Evolutionary conservation across 2,329 filamentous ascomycete species (phyloP), one percentile per base, ranked within the genome.

Genomic region (Biscogniauxia marginata): DNA sequence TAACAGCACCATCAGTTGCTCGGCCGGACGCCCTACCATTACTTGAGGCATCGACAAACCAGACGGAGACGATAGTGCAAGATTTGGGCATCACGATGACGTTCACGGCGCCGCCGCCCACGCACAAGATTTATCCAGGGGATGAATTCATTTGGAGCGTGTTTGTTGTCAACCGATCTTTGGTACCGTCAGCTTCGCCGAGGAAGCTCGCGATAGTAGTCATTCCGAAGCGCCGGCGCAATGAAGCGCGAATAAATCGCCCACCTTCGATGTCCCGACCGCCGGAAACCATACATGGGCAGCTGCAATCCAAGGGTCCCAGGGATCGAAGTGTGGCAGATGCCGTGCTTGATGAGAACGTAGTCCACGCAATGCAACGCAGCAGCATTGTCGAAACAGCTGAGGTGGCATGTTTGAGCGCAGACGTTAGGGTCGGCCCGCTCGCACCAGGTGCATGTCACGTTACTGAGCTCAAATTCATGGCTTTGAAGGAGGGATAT

Each of bases 51-150:
- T 73, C 81, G 54, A 76, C 77, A 48, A 70, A 70, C 54, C 75
- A 73, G 61, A 72, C 71, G 34, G 80, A 83, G 50, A 71, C 77
- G 48, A 65, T 75, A 50, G 69, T 84, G 43, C 80, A 81, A 3
- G 82, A 88, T 57, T 83, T 90, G 50, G 89, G 88, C 56, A 83
- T 93, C 55, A 90, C 87, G 34, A 85, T 93, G 74, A 91, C 88
- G 44, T 87, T 95, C 67, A 83, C 82, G 5, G 85, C 83, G 0
- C 88, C 88, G 13, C 55, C 30, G 58, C 72, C 11, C 67, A 73
- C 20, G 77, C 80, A 52, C 77, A 65, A 65, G 50, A 70, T 90
- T 21, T 79, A 77, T 55, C 81, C 85, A 0, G 88, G 88, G 39
- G 80, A 89, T 47, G 77, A 85, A 50, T 92, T 95, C 70, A 76